These are phyloP conservation scores for Phlebiopsis gigantea DNA, from an alignment of 768 basidiomycete genomes.

Conservation along the genomic window DNA sequence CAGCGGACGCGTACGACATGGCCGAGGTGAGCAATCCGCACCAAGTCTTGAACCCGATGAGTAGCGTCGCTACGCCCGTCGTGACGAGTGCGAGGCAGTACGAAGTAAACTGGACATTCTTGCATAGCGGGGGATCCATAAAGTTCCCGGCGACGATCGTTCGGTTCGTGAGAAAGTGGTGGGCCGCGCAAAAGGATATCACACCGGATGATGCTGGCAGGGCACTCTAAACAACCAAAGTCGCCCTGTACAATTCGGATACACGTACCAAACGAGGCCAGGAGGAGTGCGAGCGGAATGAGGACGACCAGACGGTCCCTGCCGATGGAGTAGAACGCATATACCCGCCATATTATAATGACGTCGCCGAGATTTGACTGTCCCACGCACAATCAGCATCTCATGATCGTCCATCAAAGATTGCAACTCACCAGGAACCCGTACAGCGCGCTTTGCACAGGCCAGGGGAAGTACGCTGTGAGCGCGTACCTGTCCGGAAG, in stretches of 20 bases:
- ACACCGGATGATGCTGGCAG: slow-evolving; percentile 14
- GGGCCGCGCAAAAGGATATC: slow-evolving; percentile 18
- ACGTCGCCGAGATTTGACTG: slow-evolving; percentile 19
- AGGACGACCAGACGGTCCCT: slow-evolving; percentile 11
- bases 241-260: background rate
- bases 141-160: slow-evolving; percentile 13
- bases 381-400: background rate
- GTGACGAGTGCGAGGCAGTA: slow-evolving; percentile 16
- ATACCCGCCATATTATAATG: slow-evolving; percentile 20
- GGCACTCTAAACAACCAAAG: background rate
- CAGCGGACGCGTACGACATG: too few relatives aligned
- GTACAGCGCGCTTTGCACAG: slow-evolving; percentile 16
- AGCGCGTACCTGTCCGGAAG: slow-evolving; percentile 7
- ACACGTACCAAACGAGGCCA: slow-evolving; percentile 17
- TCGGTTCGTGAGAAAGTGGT: background rate
- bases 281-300: slow-evolving; percentile 10
- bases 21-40: too few relatives aligned
- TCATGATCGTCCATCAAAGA: background rate
- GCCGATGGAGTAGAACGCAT: slow-evolving; percentile 12
- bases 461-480: slow-evolving; percentile 1
- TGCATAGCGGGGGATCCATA: slow-evolving; percentile 16
- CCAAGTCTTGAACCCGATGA: slow-evolving; percentile 19
- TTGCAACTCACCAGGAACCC: slow-evolving; percentile 13
- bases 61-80: slow-evolving; percentile 15
- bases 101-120: slow-evolving; percentile 17